A percentile compares a stretch with the other conserved stretches of the same genome.
Evolutionary conservation across 768 basidiomycete species (phyloP).

Genomic region (Boletales sp.): DNA sequence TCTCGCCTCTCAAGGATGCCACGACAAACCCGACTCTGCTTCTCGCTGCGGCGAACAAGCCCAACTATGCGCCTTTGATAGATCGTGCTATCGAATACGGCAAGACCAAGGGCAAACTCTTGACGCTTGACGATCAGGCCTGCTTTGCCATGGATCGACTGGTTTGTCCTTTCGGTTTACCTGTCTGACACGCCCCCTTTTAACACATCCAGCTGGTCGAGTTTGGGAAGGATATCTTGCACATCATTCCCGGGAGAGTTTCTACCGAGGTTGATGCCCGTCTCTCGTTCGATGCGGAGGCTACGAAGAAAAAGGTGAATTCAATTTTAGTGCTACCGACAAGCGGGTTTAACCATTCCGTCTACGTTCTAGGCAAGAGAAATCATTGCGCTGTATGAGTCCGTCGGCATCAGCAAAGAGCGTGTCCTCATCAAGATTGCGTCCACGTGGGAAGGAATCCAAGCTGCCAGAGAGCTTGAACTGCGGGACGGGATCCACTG

Average conservation of each 20-base stretch:
- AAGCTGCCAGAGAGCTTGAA: slow-evolving; percentile 93
- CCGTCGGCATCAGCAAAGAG: slow-evolving; percentile 82
- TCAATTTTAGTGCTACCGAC: no score
- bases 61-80: slow-evolving; percentile 76
- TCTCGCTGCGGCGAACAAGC: slow-evolving; percentile 84
- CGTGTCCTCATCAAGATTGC: slow-evolving; percentile 98
- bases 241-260: slow-evolving; percentile 93
- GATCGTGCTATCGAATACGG: slow-evolving; percentile 67
- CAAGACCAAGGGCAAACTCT: slow-evolving; percentile 66
- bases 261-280: slow-evolving; percentile 98
- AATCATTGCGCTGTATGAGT: slow-evolving; percentile 89
- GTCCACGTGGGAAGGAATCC: slow-evolving; percentile 98
- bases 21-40: slow-evolving; percentile 96
- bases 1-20: slow-evolving; percentile 58
- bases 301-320: slow-evolving; percentile 74
- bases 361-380: slow-evolving; percentile 51
- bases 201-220: slow-evolving; percentile 72
- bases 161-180: slow-evolving; percentile 41
- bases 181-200: background rate
- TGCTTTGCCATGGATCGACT: slow-evolving; percentile 82
- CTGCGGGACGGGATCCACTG: slow-evolving; percentile 88
- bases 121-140: slow-evolving; percentile 63
- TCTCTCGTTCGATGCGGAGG: slow-evolving; percentile 90
- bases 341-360: no score
- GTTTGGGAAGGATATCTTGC: slow-evolving; percentile 91